A percentile compares a stretch with the other conserved stretches of the same genome.
Evolutionary conservation across 768 basidiomycete species (phyloP).

Genomic region (Suillus brevipes): DNA sequence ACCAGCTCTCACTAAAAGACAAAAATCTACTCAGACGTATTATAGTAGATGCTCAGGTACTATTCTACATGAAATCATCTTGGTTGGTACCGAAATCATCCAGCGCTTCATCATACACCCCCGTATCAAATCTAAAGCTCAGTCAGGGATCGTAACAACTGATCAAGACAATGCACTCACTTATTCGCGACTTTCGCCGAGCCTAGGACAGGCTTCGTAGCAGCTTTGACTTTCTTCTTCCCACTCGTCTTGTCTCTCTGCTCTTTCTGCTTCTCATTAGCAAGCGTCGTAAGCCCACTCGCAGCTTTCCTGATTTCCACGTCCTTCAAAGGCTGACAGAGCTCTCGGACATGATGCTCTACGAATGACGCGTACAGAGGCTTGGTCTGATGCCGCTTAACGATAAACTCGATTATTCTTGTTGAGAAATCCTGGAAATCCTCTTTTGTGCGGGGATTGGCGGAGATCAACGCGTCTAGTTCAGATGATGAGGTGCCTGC

Average conservation of each 20-base stretch:
- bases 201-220: constrained; percentile 74
- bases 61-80: constrained; percentile 88
- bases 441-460: constrained; percentile 84
- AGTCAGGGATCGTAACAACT: constrained; percentile 14
- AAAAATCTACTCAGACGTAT: constrained; percentile 14
- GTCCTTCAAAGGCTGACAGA: constrained; percentile 79
- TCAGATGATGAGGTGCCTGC: constrained; percentile 69
- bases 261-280: constrained; percentile 95
- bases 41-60: constrained; percentile 19
- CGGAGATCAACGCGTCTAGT: constrained; percentile 70
- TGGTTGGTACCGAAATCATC: constrained; percentile 79
- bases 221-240: constrained; percentile 83
- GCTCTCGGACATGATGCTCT: constrained; percentile 77
- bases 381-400: constrained; percentile 78
- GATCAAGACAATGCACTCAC: constrained; percentile 38
- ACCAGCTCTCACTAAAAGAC: not conserved
- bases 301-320: constrained; percentile 91
- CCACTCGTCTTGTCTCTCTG: constrained; percentile 81
- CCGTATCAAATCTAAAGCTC: constrained; percentile 67
- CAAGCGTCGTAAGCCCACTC: constrained; percentile 77
- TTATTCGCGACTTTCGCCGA: constrained; percentile 65
- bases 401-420: constrained; percentile 69
- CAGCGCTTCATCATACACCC: constrained; percentile 81
- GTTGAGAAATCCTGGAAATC: constrained; percentile 79
- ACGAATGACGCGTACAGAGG: constrained; percentile 83